Base-by-base conservation (phyloP, 75 land plant genomes). In the Pinus tabuliformis region DNA sequence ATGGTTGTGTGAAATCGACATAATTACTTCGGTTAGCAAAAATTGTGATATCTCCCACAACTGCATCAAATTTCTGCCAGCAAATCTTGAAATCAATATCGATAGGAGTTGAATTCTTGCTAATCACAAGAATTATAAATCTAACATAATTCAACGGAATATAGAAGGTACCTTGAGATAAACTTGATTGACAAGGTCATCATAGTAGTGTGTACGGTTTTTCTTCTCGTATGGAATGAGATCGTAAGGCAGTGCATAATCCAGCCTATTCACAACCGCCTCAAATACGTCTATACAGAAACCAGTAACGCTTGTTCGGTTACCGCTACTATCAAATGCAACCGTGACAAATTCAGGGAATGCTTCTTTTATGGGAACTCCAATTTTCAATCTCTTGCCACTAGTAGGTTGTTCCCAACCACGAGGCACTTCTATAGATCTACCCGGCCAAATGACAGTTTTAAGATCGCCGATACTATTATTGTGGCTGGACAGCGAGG, bases 1-100 rank as follows among this genome's bases (percentile, higher is more conserved):
- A 95, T 0, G 98, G 95, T 21, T 89, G 79, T 26, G 96, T 89
- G 79, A 95, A 95, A 70, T 95, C 98, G 22, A 95, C 95, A 68
- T 81, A 78, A 15, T 39, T 9, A 6, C 91, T 81, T 17, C 98
- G 80, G 68, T 91, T 87, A 4, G 83, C 83, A 1, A 76, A 56
- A 12, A 95, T 95, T 5, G 95, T 85, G 13, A 72, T 79, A 72
- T 95, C 98, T 30, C 91, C 95, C 56, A 92, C 93, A 24, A 87
- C 91, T 26, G 85, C 91, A 77, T 95, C 98, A 70, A 66, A 90
- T 3, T 87, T 83, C 98, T 95, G 85, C 75, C 5, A 4, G 6
- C 6, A 6, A 39, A 39, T 3, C n/a, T 5, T 20, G 18, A 2
- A 59, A 59, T 18, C n/a, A 18, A 20, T 59, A 59, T 5, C 18